Base-by-base conservation (phyloP, 2,329 filamentous ascomycete genomes). In the Trichophyton benhamiae region DNA sequence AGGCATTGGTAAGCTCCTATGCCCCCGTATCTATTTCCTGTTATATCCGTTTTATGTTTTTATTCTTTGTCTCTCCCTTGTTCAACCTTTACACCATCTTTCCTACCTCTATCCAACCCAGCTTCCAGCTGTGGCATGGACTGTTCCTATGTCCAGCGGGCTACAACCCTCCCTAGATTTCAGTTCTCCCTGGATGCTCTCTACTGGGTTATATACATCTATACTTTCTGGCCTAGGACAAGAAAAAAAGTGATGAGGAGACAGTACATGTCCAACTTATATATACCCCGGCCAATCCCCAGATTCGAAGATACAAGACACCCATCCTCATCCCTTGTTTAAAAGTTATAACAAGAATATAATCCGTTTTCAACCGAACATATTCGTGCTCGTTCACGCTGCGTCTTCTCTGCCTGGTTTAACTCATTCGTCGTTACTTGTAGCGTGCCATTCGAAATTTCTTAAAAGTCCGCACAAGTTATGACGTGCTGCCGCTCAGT, bases 401-500 rank as follows among this genome's bases (percentile, higher is more conserved):
- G 66, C 61, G 59, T 41, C 53, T 58, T 60, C 57, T 65, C 48
- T 64, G 3, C 52, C 59, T 68, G 52, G 42, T 58, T 33, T 60
- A 58, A 62, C 27, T 42, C 22, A 36, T 30, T 62, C 52, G 30
- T 38, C 30, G 13, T 38, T 30, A 49, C 15, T 36, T 33, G 66
- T 76, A 95, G 91, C 87, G 87, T 79, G 87, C 88, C 65, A 91
- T 97, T 69, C 88, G 94, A 75, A 89, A 96, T 69, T 99, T 99
- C 77, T 85, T 99, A 72, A 95, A 91, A 76, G 87, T 95, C 68
- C 87, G 94, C 71, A 97, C 90, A 41, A 96, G 91, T 74, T 99
- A 99, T 79, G 94, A 99, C 77, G 94, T 99, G 67, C 82, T 99
- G 57, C 94, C 94, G 17, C 84, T 99, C 64, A 96, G 91, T 67